Evolutionary conservation across 345 rosid genomes (phyloP), one percentile per base, ranked within the genome.

Genomic region (Bruguiera gymnorhiza): DNA sequence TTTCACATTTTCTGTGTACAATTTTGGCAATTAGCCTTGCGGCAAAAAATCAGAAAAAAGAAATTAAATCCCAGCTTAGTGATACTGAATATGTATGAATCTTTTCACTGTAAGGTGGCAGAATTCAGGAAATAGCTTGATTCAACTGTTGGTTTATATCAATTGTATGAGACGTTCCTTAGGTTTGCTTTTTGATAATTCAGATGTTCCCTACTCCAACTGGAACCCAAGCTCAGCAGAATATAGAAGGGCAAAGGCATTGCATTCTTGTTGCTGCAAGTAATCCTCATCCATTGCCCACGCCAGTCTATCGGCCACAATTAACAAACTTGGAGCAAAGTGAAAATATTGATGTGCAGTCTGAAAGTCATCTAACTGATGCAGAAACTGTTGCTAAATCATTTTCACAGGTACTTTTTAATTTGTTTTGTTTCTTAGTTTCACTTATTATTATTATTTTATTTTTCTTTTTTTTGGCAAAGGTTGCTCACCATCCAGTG

Each of bases 181-280:
- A 60, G 51, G 31, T 15, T 70, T 76, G 26, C 59, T 55, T 65
- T 23, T 66, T 77, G 73, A 62, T 81, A 63, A 8, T 21, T 73
- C 86, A 94, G 97, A 90, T 92, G 97, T 92, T 95, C 80, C 73
- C 88, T 50, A 56, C 65, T 72, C 73, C 84, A 61, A 85, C 75
- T 66, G 97, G 89, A 66, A 86, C 78, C 77, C 93, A 83, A 84
- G 67, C 80, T 70, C 92, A 84, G 73, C 86, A 85, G 75, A 87
- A 66, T 83, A 64, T 80, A 46, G 97, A 95, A 72, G 79, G 82
- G 57, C 87, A 86, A 83, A 87, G 88, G 76, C 97, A 95, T 71
- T 95, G 98, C 75, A 79, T 95, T 77, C 86, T 92, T 73, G 76
- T 95, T 81, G 88, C 94, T 72, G 96, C 99, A 68, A 95, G 96